Percentiles rank a stretch among this genome's conserved stretches.
Evolutionary conservation across 805 yeast genomes (phyloP).

Genomic region (Hanseniaspora valbyensis): DNA sequence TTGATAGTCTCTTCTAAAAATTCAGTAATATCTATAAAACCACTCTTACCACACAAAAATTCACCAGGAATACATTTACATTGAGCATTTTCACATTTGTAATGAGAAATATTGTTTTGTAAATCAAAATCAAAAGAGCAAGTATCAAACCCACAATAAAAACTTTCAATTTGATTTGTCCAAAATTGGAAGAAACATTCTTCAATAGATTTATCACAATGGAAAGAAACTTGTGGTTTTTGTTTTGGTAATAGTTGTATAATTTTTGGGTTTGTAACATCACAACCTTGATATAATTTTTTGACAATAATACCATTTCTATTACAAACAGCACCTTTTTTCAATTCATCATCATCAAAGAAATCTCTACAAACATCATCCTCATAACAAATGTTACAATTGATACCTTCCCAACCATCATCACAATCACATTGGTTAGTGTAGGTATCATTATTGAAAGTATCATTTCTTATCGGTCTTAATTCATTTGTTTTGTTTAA

Average conservation of each 20-base stretch:
- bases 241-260: conserved; percentile 66
- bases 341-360: conserved; percentile 65
- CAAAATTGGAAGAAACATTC: conserved; percentile 88
- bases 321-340: conserved; percentile 68
- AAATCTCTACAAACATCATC: conserved; percentile 75
- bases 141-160: conserved; percentile 70
- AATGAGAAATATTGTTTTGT: conserved; percentile 54
- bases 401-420: conserved; percentile 87
- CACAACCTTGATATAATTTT: conserved; percentile 79
- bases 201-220: conserved; percentile 58
- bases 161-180: conserved; percentile 84
- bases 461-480: conserved; percentile 53
- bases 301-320: conserved; percentile 73
- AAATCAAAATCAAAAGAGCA: conserved; percentile 64
- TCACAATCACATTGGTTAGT: conserved; percentile 52
- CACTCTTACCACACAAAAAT: conserved; percentile 87
- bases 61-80: conserved; percentile 87
- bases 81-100: conserved; percentile 63
- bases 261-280: conserved; percentile 83
- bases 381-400: conserved; percentile 71
- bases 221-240: conserved; percentile 83
- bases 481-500: conserved; percentile 45
- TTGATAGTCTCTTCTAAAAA: conserved; percentile 77
- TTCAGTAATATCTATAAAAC: conserved; percentile 89
- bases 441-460: conserved; percentile 23